phyloP scores from a whole-genome alignment of 2,329 filamentous ascomycete species.

The Fusarium acutatum region DNA sequence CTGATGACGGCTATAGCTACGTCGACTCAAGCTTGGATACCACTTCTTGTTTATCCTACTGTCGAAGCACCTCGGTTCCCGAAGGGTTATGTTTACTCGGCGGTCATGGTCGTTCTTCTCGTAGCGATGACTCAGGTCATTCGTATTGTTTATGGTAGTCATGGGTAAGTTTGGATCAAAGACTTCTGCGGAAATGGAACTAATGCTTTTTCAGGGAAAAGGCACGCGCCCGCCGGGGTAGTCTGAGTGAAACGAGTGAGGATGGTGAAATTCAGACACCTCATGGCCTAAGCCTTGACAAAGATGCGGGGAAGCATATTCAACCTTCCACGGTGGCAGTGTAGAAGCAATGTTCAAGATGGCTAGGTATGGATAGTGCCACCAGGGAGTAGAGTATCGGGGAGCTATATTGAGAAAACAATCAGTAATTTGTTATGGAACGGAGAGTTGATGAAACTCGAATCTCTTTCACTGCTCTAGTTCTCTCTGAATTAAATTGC shows the following conservation, averaged over 20 bases:
- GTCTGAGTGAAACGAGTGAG: not conserved
- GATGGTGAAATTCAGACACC: not conserved
- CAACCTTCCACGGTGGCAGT: not conserved
- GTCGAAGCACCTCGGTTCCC: not conserved
- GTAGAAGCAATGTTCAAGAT: not conserved
- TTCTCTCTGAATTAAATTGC: rapidly evolving
- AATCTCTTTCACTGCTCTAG: not conserved
- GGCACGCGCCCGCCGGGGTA: not conserved
- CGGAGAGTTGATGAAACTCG: too few relatives aligned
- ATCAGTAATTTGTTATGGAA: too few relatives aligned
- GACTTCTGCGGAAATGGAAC: rapidly evolving
- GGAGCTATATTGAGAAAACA: too few relatives aligned
- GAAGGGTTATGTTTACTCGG: not conserved
- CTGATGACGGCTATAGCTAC: not conserved
- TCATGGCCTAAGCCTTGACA: not conserved
- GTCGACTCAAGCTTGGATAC: not conserved
- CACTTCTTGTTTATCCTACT: not conserved
- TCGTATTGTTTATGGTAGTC: not conserved
- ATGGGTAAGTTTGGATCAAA: not conserved
- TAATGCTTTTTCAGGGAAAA: not conserved
- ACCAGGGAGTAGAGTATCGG: too few relatives aligned
- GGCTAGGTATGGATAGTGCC: not conserved
- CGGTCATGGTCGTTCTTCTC: not conserved
- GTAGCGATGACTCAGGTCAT: not conserved
- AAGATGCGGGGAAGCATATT: not conserved